Evolutionary conservation across 1,284 basidiomycete species (phyloP), one percentile per base, ranked within the genome.

Genomic region (Cryptococcus floricola): DNA sequence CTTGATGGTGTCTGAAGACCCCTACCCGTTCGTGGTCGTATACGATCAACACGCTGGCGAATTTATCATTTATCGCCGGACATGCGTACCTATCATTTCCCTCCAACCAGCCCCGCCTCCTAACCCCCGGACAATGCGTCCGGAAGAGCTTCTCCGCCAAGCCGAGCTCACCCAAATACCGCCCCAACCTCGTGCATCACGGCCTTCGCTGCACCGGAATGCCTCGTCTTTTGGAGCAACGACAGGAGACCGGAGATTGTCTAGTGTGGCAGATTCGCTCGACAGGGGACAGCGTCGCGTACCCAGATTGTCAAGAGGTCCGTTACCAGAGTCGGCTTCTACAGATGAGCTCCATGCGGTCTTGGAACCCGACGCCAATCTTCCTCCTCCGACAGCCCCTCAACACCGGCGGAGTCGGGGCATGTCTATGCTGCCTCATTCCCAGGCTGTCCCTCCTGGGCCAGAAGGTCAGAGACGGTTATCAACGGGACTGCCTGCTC

Each of bases 291-390:
- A 64, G 7, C 61, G 71, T 0, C 58, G 68, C 1, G 64, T 61
- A 38, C 68, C 69, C 3, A 56, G 70, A 9, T 42, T 71, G 8
- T 75, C 73, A 5, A 52, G 67, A 25, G 63, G 60, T 9, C 39
- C 56, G 44, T 52, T 45, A 53, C 52, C 53, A 42, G 49, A 58
- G 45, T 43, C 51, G 8, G 31, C 58, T 48, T 55, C 61, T 25
- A 63, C 63, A 3, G 62, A 63, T 38, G 61, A 68, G 42, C 54
- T 71, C 28, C 64, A 70, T 57, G 68, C 64, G 16, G 65, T 62
- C 9, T 54, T 68, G 10, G 68, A 69, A 45, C 69, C 66, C 27
- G 23, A 48, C 2, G 39, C 60, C 80, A 81, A 42, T 78, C 44
- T 46, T 46, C 19, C 25, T 1, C 47, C 53, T 3, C 49, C 55